These are phyloP conservation scores for Sugiyamaella smithiae DNA, from an alignment of 805 yeast species.

Conservation along the genomic window DNA sequence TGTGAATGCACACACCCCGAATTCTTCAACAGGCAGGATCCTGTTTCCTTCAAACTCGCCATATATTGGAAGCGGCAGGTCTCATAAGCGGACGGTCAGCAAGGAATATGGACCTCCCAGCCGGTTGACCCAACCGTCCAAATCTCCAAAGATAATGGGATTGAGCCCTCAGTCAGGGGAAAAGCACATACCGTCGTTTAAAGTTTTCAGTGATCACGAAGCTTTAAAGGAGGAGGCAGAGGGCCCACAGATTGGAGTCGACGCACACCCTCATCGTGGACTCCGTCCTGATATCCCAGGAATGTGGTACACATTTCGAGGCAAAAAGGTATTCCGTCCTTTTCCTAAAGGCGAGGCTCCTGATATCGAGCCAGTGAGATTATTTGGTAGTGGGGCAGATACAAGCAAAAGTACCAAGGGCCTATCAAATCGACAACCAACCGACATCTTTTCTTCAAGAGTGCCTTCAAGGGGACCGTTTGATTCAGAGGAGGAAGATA, in stretches of 20 bases:
- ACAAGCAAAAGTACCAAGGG: neutral
- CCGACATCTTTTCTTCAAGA: neutral
- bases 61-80: constrained; percentile 28
- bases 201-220: constrained; percentile 18
- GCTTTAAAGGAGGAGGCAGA: constrained; percentile 19
- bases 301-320: constrained; percentile 39
- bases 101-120: too few species aligned
- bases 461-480: constrained; percentile 2
- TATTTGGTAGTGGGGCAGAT: constrained; percentile 15
- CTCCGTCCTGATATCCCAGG: constrained; percentile 27
- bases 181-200: constrained; percentile 4
- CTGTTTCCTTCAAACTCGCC: constrained; percentile 27
- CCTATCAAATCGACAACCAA: neutral
- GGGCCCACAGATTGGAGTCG: constrained; percentile 4
- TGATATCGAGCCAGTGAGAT: constrained; percentile 22
- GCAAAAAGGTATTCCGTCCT: constrained; percentile 37
- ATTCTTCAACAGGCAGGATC: constrained; percentile 19
- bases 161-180: neutral
- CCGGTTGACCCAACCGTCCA: neutral
- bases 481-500: constrained; percentile 17
- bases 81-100: constrained; percentile 2
- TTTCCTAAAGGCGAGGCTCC: constrained; percentile 27
- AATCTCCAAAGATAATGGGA: neutral
- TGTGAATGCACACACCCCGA: constrained; percentile 5
- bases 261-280: constrained; percentile 22